phyloP scores from a whole-genome alignment of 139 green algal species.

The Astrephomene gubernaculifera region DNA sequence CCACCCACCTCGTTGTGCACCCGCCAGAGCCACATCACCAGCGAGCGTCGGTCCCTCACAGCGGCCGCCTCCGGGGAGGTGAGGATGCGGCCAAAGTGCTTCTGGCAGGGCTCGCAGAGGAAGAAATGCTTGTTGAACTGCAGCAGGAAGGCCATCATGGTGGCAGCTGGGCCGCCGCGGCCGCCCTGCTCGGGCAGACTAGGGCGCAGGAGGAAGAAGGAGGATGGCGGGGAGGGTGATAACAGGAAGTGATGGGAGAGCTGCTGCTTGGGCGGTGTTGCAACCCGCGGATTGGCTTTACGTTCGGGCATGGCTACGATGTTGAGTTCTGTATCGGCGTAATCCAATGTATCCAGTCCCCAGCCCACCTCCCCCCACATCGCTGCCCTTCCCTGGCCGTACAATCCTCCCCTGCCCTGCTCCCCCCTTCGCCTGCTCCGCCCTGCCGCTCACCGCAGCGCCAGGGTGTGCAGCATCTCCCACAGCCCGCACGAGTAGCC shows the following conservation, averaged over 20 bases:
- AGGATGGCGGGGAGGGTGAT: neutral
- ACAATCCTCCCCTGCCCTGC: too few species aligned
- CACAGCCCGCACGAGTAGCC: constrained; percentile 87
- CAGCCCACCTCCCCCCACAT: too few species aligned
- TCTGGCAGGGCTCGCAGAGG: constrained; percentile 49
- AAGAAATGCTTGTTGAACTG: constrained; percentile 58
- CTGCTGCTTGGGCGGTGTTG: neutral
- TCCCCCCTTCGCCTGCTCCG: neutral
- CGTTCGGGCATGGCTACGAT: too few species aligned
- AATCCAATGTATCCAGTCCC: too few species aligned
- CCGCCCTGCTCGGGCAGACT: constrained; percentile 32
- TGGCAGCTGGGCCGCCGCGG: neutral
- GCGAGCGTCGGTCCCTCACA: constrained; percentile 34
- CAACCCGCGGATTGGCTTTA: neutral
- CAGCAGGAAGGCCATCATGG: constrained; percentile 46
- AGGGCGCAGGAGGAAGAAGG: neutral
- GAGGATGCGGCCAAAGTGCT: constrained; percentile 44
- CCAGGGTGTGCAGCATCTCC: constrained; percentile 78
- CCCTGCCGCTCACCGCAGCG: constrained; percentile 43
- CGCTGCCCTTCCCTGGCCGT: too few species aligned
- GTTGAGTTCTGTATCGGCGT: too few species aligned
- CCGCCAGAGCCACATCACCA: constrained; percentile 84
- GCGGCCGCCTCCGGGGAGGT: constrained; percentile 18
- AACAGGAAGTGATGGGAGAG: neutral
- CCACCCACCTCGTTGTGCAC: constrained; percentile 86